These are phyloP conservation scores for Sedum album DNA, from an alignment of 164 flowering plant genomes.

Conservation along the genomic window DNA sequence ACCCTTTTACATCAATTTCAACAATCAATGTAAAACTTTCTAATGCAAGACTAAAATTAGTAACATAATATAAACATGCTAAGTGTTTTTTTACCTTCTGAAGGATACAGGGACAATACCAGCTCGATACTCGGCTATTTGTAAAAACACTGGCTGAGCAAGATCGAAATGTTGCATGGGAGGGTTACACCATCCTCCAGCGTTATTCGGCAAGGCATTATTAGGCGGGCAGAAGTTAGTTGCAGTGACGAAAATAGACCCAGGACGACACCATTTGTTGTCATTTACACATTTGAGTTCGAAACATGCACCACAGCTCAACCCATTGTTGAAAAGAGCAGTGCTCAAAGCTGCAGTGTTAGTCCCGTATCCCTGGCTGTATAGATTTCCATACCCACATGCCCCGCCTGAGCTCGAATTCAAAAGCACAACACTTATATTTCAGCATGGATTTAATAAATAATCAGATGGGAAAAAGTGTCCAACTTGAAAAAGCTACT, in stretches of 20 bases:
- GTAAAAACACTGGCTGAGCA: background rate
- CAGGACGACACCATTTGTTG: conserved; percentile 50
- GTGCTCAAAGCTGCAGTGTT: conserved; percentile 75
- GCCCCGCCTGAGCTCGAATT: conserved; percentile 48
- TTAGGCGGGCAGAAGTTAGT: conserved; percentile 86
- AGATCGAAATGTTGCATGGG: background rate
- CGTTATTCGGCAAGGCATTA: conserved; percentile 44
- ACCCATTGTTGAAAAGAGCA: conserved; percentile 62
- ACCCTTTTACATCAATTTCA: background rate
- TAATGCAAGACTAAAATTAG: background rate
- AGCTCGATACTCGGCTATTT: background rate
- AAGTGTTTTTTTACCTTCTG: background rate
- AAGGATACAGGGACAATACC: background rate
- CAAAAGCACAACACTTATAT: background rate
- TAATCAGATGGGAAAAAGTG: background rate
- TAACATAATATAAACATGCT: background rate
- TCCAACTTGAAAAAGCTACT: background rate
- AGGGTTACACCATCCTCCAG: conserved; percentile 26
- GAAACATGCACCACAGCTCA: conserved; percentile 67
- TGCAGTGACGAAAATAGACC: conserved; percentile 60
- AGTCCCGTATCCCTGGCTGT: conserved; percentile 75
- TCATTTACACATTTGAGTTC: conserved; percentile 54
- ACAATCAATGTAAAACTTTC: background rate
- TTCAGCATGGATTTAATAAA: background rate
- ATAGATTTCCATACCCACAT: conserved; percentile 78